Percentiles rank a stretch among this genome's conserved stretches.
These are phyloP conservation scores for Aureobasidium sp. DNA, from an alignment of 2,329 filamentous ascomycete species.

Conservation along the genomic window DNA sequence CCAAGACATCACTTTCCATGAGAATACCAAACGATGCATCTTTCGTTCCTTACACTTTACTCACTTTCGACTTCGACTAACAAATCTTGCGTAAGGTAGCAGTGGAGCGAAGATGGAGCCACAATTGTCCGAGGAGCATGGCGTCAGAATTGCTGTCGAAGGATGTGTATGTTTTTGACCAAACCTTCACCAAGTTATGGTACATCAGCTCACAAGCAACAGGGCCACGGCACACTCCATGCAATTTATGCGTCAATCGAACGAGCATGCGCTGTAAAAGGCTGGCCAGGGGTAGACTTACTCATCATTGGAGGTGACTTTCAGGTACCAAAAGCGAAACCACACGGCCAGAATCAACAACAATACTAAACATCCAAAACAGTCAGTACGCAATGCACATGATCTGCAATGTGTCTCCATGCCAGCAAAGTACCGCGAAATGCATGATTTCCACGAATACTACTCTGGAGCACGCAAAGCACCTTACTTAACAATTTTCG, in stretches of 20 bases:
- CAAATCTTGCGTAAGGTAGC: too few relatives aligned
- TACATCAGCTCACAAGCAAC: conserved; percentile 20
- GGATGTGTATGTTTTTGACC: conserved; percentile 60
- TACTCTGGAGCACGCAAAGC: conserved; percentile 72
- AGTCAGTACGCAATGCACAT: conserved; percentile 80
- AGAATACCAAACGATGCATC: background rate
- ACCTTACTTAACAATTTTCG: conserved; percentile 85
- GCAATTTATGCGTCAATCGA: conserved; percentile 80
- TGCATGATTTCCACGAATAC: conserved; percentile 92
- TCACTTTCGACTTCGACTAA: background rate
- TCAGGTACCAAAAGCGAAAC: conserved; percentile 50
- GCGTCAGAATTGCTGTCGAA: conserved; percentile 73
- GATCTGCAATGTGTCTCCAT: conserved; percentile 88
- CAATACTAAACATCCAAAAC: background rate
- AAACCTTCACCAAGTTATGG: conserved; percentile 6
- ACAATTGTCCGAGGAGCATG: conserved; percentile 24
- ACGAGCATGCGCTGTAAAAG: conserved; percentile 59
- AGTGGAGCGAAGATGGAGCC: background rate
- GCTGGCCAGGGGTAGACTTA: conserved; percentile 77
- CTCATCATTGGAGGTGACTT: conserved; percentile 96
- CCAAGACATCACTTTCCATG: conserved; percentile 7
- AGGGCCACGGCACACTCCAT: conserved; percentile 88
- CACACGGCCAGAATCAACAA: background rate
- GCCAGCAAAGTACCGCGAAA: conserved; percentile 74
- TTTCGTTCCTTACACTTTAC: background rate